Conservation (phyloP, 192 early-diverging fungal species). For the Kickxella alabastrina region DNA sequence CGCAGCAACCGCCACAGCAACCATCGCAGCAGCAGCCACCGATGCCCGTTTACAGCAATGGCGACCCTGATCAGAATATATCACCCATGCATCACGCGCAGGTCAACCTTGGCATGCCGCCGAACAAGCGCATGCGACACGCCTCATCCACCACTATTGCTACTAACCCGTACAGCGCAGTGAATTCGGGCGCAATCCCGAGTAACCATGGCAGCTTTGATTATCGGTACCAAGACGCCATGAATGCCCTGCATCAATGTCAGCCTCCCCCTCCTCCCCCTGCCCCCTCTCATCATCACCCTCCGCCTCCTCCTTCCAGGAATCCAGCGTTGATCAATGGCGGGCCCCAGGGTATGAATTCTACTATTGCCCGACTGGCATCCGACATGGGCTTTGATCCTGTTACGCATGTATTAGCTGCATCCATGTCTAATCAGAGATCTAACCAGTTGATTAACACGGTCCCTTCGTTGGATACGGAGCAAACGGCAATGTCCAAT, state of each 20-base stretch:
- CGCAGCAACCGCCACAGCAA: neutral
- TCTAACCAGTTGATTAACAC: neutral
- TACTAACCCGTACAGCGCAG: too few relatives aligned
- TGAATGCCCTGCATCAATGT: slow-evolving; percentile 1
- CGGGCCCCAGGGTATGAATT: too few relatives aligned
- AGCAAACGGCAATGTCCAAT: neutral
- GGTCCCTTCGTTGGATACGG: neutral
- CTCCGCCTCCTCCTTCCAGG: too few relatives aligned
- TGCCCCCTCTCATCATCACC: too few relatives aligned
- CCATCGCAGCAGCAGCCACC: neutral
- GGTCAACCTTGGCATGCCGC: neutral
- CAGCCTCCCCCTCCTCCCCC: too few relatives aligned
- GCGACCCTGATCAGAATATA: too few relatives aligned
- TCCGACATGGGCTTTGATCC: slow-evolving; percentile 42
- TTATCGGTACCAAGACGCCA: neutral
- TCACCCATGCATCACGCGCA: neutral
- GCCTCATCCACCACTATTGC: too few relatives aligned
- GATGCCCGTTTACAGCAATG: too few relatives aligned
- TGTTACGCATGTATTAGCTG: slow-evolving; percentile 26
- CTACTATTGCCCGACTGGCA: slow-evolving; percentile 29
- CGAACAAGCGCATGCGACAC: slow-evolving; percentile 28
- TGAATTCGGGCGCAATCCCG: neutral
- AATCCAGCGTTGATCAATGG: too few relatives aligned
- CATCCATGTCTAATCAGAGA: slow-evolving; percentile 22
- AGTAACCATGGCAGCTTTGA: slow-evolving; percentile 15